Evolutionary conservation across 768 basidiomycete species (phyloP), one percentile per base, ranked within the genome.

Genomic region (Tephrocybe sp.): DNA sequence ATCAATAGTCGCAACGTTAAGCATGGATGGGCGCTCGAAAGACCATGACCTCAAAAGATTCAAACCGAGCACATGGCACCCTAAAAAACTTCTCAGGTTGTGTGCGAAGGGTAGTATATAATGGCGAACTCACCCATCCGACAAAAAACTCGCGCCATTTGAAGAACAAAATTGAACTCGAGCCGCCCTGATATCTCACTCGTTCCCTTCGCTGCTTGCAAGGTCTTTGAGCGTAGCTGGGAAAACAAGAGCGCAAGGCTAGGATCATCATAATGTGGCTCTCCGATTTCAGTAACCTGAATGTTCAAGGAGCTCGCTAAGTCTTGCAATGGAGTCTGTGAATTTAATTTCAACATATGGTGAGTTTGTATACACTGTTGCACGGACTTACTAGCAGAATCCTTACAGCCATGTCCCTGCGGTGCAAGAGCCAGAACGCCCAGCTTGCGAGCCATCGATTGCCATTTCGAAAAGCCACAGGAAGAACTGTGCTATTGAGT

Each of bases 111-210:
- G 14, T 20, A 53, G 16, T 33, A 14, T 44, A 49, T 39, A 9
- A 31, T 3, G 41, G 43, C 26, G 9, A 0, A 65, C 85, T 35
- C 57, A 92, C 96, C 97, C 93, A 98, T 96, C 52, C 92, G 76
- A 61, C 89, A 92, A 59, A 98, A 94, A 7, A 96, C 89, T 23
- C 92, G 82, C 0, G 94, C 90, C 59, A 93, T 92, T 69, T 98
- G 95, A 23, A 95, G 73, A 9, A 99, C 92, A 65, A 98, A 98
- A 63, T 90, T 94, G 69, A 95, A 98, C 64, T 99, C 96, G 11
- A 85, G 82, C 39, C 80, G 78, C 14, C 88, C 89, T 0, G 91
- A 86, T 23, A 98, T 92, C 60, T 95, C 91, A 59, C 85, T 92
- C 0, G 91, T 92, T 12, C 96, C 96, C 64, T 94, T 87, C 1